Conservation (phyloP, 2,329 filamentous ascomycete species). For the Huntiella abstrusa region DNA sequence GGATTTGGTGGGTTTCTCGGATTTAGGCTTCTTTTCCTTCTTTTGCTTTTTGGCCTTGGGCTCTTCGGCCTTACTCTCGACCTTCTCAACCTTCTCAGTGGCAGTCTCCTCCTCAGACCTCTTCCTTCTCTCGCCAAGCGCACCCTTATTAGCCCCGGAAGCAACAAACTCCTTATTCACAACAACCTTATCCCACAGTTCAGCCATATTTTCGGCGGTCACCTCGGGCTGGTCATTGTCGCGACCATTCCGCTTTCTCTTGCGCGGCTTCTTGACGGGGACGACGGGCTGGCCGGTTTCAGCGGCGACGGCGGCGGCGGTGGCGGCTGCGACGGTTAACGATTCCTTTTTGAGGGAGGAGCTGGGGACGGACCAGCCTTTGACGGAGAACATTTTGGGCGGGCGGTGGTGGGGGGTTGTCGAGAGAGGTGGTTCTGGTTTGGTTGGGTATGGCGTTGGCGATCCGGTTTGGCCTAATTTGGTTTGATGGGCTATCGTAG, state of each 20-base stretch:
- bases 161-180: conserved; percentile 36
- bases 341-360: conserved; percentile 53
- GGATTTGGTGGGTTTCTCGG: conserved; percentile 13
- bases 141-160: conserved; percentile 14
- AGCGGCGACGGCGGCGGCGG: conserved; percentile 17
- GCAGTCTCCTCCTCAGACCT: conserved; percentile 9
- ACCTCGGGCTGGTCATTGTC: conserved; percentile 24
- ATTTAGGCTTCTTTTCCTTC: conserved; percentile 20
- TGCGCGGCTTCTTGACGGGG: conserved; percentile 31
- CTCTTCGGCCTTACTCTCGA: conserved; percentile 15
- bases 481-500: background rate
- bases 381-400: conserved; percentile 66
- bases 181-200: conserved; percentile 63
- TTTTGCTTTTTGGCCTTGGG: conserved; percentile 14
- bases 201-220: conserved; percentile 51
- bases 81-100: conserved; percentile 16
- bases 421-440: background rate
- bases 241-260: conserved; percentile 32
- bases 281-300: conserved; percentile 7
- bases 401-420: background rate
- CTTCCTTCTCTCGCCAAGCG: conserved; percentile 1
- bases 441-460: background rate
- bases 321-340: conserved; percentile 10
- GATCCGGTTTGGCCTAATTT: background rate
- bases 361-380: conserved; percentile 72